Evolutionary conservation across 179 eudicot genomes (phyloP).

Genomic region (Beta corolliflora): DNA sequence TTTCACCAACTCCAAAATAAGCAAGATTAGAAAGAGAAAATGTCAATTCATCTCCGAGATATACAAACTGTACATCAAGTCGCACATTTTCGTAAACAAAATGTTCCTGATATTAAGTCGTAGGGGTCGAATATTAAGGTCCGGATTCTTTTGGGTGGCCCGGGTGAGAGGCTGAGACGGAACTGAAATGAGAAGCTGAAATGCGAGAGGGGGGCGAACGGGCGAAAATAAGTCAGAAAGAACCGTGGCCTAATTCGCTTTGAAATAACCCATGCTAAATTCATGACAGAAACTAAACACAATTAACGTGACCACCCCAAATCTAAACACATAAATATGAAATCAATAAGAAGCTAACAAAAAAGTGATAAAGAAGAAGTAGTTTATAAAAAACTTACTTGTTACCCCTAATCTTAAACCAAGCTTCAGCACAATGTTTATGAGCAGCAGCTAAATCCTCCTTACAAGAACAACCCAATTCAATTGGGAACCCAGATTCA

Average conservation of each 20-base stretch:
- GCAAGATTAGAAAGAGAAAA: neutral
- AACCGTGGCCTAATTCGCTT: too few species aligned
- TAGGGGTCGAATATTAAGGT: too few species aligned
- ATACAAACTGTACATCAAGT: too few species aligned
- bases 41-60: neutral
- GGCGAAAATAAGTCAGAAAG: too few species aligned
- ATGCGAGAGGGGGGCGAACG: too few species aligned
- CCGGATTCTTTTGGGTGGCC: too few species aligned
- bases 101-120: neutral
- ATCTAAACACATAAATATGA: too few species aligned
- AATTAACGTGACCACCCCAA: neutral
- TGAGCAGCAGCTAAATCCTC: slow-evolving; percentile 89
- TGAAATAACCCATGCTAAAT: neutral
- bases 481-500: slow-evolving; percentile 58
- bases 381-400: slow-evolving; percentile 58
- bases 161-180: too few species aligned
- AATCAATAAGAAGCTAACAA: neutral
- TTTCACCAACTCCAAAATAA: neutral
- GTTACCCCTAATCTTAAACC: slow-evolving; percentile 90
- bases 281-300: neutral
- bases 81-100: too few species aligned
- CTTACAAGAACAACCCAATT: slow-evolving; percentile 81
- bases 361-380: neutral
- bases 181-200: too few species aligned
- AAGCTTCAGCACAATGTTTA: slow-evolving; percentile 84